These are phyloP conservation scores for Escovopsis weberi DNA, from an alignment of 2,329 filamentous ascomycete genomes.

Conservation along the genomic window DNA sequence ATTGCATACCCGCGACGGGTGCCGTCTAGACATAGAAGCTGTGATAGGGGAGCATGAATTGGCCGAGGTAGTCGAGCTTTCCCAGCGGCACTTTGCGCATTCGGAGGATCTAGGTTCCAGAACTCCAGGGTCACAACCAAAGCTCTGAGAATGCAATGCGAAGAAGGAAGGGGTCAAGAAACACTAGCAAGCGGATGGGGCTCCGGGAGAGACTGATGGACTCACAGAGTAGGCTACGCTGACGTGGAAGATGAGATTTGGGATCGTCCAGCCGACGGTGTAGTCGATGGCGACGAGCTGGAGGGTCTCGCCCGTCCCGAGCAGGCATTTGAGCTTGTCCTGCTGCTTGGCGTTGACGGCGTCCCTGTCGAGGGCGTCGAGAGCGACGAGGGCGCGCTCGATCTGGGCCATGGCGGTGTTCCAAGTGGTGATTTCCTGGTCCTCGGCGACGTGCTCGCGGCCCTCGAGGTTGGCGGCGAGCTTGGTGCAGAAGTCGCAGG, in stretches of 20 bases:
- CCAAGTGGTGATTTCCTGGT: conserved; percentile 18
- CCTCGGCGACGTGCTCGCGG: conserved; percentile 11
- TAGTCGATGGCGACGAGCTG: conserved; percentile 23
- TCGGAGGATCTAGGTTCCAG: no score
- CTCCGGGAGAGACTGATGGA: no score
- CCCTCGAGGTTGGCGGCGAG: conserved; percentile 20
- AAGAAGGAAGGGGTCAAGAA: no score
- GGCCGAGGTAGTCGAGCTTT: no score
- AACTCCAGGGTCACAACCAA: no score
- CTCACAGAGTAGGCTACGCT: not conserved
- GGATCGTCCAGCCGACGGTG: conserved; percentile 10
- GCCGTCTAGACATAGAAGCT: no score
- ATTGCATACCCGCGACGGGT: no score
- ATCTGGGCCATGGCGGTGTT: conserved; percentile 22
- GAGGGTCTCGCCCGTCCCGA: conserved; percentile 15
- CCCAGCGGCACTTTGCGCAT: no score
- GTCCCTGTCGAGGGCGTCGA: conserved; percentile 20
- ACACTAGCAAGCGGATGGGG: no score
- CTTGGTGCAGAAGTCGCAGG: conserved; percentile 17
- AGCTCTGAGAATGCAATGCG: no score
- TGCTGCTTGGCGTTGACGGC: conserved; percentile 18
- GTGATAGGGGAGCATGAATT: no score
- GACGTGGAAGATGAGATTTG: not conserved
- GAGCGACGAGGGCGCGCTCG: conserved; percentile 12
- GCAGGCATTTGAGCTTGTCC: conserved; percentile 15